phyloP scores from a whole-genome alignment of 495 filamentous ascomycete genomes.

The Hyaloscypha bicolor region DNA sequence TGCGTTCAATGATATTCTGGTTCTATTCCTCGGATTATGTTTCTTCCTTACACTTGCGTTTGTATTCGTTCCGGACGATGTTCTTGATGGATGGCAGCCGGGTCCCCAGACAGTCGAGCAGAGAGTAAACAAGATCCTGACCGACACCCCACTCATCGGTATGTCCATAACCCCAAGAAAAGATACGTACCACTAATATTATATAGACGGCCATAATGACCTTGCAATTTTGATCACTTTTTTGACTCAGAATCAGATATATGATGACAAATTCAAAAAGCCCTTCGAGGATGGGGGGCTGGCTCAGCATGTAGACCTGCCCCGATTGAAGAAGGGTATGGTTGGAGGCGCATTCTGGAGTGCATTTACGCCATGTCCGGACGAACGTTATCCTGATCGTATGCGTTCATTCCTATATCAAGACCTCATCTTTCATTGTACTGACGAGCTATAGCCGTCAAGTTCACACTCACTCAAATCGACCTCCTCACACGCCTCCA shows the following conservation, averaged over 20 bases:
- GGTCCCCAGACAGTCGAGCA: slow-evolving; percentile 54
- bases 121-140: slow-evolving; percentile 69
- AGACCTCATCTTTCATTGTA: slow-evolving; percentile 1
- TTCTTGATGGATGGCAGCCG: slow-evolving; percentile 22
- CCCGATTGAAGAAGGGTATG: slow-evolving; percentile 57
- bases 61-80: slow-evolving; percentile 27
- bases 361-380: slow-evolving; percentile 79
- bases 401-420: slow-evolving; percentile 14
- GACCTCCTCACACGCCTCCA: slow-evolving; percentile 77
- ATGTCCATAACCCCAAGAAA: slow-evolving; percentile 14
- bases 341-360: slow-evolving; percentile 90
- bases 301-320: slow-evolving; percentile 76
- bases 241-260: slow-evolving; percentile 77
- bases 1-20: not conserved
- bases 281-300: slow-evolving; percentile 70
- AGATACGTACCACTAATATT: slow-evolving; percentile 17
- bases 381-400: slow-evolving; percentile 64
- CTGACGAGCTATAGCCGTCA: slow-evolving; percentile 52
- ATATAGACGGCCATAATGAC: slow-evolving; percentile 88
- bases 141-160: slow-evolving; percentile 81
- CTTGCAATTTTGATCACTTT: slow-evolving; percentile 71
- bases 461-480: slow-evolving; percentile 77
- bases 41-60: slow-evolving; percentile 5
- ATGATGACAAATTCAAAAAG: slow-evolving; percentile 68
- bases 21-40: slow-evolving; percentile 11